Evolutionary conservation across 441 rosid species (phyloP), one percentile per base, ranked within the genome.

Genomic region (Hura crepitans): DNA sequence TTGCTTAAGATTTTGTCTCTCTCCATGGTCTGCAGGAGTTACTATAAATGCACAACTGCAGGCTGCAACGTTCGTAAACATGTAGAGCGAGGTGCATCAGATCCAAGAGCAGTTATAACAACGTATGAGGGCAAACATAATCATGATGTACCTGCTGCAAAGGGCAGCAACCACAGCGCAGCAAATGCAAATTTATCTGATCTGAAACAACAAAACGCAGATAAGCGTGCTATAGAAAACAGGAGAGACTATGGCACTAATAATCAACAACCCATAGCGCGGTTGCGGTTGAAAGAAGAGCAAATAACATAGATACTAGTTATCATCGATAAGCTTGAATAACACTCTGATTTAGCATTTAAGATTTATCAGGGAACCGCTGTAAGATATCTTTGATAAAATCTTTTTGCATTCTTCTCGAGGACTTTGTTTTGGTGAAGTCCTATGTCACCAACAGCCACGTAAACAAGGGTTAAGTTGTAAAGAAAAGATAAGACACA

Each of bases 11-110:
- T 53, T 37, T 5, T 35, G 42, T 27, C n/a, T 72, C 46, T 46
- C 10, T 72, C 35, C 1, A 25, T 47, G 30, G 63, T 80, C 43
- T 53, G 37, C 80, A 93, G 98, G 90, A 91, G 95, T 71, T 93
- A 93, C 80, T 93, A 93, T 77, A 88, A 87, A 81, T 93, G 97
- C 87, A 88, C 97, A 69, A 87, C 91, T 17, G 79, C 68, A 0
- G 95, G 91, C 65, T 91, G 98, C 92, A 87, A 85, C 60, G 97
- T 88, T 56, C 85, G 91, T n/a, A 93, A 93, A 84, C 96, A 86
- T 23, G 88, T 91, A 17, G 97, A 91, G 79, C 83, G 95, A 80
- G 96, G 92, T 75, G 86, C 92, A 18, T 42, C 87, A 5, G 92
- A 93, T 73, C 82, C 90, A 50, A 81, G 81, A 75, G 90, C 93